phyloP scores from a whole-genome alignment of 306 rosid species.

The Quercus bicolor region DNA sequence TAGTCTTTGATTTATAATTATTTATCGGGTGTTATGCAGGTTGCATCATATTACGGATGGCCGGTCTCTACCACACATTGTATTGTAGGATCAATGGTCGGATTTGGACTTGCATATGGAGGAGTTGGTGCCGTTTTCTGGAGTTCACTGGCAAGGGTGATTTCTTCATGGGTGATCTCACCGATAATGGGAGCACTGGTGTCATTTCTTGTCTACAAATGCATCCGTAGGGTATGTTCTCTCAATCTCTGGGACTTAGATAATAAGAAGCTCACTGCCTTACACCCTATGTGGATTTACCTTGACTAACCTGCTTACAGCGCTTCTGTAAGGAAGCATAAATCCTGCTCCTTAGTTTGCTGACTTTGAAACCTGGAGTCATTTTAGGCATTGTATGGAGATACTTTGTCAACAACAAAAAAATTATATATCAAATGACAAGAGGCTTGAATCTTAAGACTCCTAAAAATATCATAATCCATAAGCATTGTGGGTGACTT shows the following conservation, averaged over 20 bases:
- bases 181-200: slow-evolving; percentile 86
- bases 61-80: slow-evolving; percentile 99
- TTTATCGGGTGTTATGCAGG: slow-evolving; percentile 39
- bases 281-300: not conserved
- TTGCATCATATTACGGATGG: slow-evolving; percentile 91
- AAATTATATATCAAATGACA: not conserved
- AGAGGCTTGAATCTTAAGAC: not conserved
- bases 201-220: slow-evolving; percentile 92
- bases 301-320: not conserved
- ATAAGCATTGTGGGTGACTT: not conserved
- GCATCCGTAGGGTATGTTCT: slow-evolving; percentile 82
- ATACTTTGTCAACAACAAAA: not conserved
- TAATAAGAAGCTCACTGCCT: slow-evolving; percentile 2
- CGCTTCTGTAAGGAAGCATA: too few relatives aligned
- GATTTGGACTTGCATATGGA: slow-evolving; percentile 85
- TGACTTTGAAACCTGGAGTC: not conserved
- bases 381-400: not conserved
- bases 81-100: slow-evolving; percentile 98
- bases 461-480: not conserved
- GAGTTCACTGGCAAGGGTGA: slow-evolving; percentile 90
- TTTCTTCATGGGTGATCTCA: slow-evolving; percentile 89
- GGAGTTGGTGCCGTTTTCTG: slow-evolving; percentile 92
- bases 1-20: not conserved
- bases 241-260: slow-evolving; percentile 12
- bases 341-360: too few relatives aligned